Base-by-base conservation (phyloP, 208 protist species). In the Wallacemonas sp. region DNA sequence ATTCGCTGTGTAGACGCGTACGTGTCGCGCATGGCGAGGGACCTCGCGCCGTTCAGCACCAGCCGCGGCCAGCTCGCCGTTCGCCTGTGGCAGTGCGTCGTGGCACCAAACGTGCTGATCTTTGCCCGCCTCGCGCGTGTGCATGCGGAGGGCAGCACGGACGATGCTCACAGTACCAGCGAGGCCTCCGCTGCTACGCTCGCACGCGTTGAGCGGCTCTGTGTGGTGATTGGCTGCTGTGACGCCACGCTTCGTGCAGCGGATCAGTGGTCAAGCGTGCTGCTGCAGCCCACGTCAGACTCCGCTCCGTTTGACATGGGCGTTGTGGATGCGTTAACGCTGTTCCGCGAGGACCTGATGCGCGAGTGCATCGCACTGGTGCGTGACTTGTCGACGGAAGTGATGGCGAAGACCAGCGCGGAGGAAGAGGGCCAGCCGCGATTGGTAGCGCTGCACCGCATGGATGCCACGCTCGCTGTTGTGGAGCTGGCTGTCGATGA, bases 1-100 rank as follows among this genome's bases (percentile, higher is more conserved):
- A 46, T 84, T 55, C 71, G 82, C 25, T 79, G 77, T 25, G 31
- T 87, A 16, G 86, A 92, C 45, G 82, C 86, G 8, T 59, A 89
- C 8, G 33, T 82, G 61, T 76, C 78, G 2, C 80, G 86, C 25
- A 42, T 89, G 48, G 20, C 8, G 31, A 3, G 52, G 12, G 52
- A 59, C 31, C 31, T 59, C 10, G 26, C 20, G 18, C 52, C 52
- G 0, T 10, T 41, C 5, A 59, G 29, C 7, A 55, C 14, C 8
- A 10, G 10, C 7, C 31, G 4, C 11, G 20, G 14, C 4, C 7
- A 26, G 7, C 26, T 33, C 7, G n/a, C 52, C 29, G 32, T 23
- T 18, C 52, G 22, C 4, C 7, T 59, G 7, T 59, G 52, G 52
- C 16, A 59, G 14, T 59, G 31, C n/a, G 52, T 59, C 10, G 52